Conservation (phyloP, 805 yeast species). For the Kodamaea jinghongensis region DNA sequence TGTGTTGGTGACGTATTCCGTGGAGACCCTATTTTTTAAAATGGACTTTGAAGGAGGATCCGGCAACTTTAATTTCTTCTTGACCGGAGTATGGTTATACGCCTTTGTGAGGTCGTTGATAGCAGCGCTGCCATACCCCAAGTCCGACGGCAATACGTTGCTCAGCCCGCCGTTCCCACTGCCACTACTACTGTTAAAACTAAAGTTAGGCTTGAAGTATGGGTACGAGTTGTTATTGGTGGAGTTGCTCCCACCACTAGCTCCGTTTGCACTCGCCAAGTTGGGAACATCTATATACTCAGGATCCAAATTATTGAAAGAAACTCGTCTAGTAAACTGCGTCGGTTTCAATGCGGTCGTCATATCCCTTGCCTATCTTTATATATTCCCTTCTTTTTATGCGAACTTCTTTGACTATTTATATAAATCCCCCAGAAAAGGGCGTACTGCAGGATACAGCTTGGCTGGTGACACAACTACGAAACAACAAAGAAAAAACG, state of each 20-base stretch:
- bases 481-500: no score
- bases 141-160: slow-evolving; percentile 9
- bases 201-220: slow-evolving; percentile 9
- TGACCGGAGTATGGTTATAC: slow-evolving; percentile 11
- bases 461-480: no score
- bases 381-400: no score
- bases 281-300: slow-evolving; percentile 8
- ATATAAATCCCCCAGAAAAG: no score
- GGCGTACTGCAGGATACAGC: no score
- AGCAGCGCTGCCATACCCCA: slow-evolving; percentile 20
- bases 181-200: not conserved
- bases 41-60: slow-evolving; percentile 40
- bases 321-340: slow-evolving; percentile 37
- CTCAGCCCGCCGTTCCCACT: not conserved
- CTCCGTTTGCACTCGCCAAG: slow-evolving; percentile 1
- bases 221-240: not conserved
- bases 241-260: slow-evolving; percentile 1
- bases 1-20: slow-evolving; percentile 19
- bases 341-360: slow-evolving; percentile 5
- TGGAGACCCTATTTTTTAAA: slow-evolving; percentile 34
- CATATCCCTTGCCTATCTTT: slow-evolving; percentile 1
- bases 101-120: slow-evolving; percentile 19
- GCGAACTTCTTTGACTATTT: no score
- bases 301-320: slow-evolving; percentile 43
- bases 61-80: slow-evolving; percentile 19